Evolutionary conservation across 306 rosid genomes (phyloP), one percentile per base, ranked within the genome.

Genomic region (Elaeagnus macrophylla): DNA sequence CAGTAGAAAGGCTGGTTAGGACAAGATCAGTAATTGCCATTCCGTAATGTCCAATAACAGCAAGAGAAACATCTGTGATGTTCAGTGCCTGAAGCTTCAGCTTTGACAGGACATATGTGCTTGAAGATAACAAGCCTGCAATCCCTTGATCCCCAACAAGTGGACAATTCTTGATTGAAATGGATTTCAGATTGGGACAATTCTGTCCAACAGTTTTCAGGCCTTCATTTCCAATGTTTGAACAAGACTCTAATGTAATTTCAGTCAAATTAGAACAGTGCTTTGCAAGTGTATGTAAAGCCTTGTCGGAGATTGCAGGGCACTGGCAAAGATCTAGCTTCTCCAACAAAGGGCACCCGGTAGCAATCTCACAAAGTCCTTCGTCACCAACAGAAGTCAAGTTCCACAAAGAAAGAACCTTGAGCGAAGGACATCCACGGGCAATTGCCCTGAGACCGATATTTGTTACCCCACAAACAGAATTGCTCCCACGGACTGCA

Each of bases 1-100:
- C 81, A 57, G 76, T 72, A 10, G 82, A 72, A 32, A 93, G 95
- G 73, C 64, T 65, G 54, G 67, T 53, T 10, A 93, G 88, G 53
- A 54, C 77, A 45, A 88, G 88, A 75, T 88, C 81, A 0, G 83
- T 84, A 37, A 88, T 75, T 11, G 84, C 72, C 75, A 66, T 59
- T 17, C 99, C 90, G 55, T 93, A 93, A 68, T 77, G 86, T 39
- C 99, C 99, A 61, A 93, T 81, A 65, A 81, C 94, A 56, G 99
- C 99, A 36, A 93, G 79, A 63, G 96, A 82, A 58, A 81, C 70
- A 70, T 93, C 99, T 13, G 95, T 75, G 68, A 93, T 69, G 59
- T 56, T 67, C 76, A 93, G 71, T 0, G 83, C 72, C 66, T 93
- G 90, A 39, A 93, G 95, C 76, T 81, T 81, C 77, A 88, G 63